A percentile compares a stretch with the other conserved stretches of the same genome.
Evolutionary conservation across 352 stramenopile genomes (phyloP).

Genomic region (Phytophthora colocasiae): DNA sequence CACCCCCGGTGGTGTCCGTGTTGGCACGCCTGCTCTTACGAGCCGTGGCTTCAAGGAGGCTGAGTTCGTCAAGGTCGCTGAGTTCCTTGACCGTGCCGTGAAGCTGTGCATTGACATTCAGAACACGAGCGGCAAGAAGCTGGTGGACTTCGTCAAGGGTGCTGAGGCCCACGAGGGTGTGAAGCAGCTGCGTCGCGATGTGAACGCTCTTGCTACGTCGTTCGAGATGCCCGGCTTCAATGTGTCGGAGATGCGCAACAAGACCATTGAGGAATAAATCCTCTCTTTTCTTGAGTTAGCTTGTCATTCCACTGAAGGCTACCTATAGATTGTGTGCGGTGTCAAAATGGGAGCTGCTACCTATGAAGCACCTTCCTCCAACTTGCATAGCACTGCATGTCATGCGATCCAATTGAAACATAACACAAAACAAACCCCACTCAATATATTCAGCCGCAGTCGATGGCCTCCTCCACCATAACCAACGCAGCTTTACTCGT

Average conservation of each 20-base stretch:
- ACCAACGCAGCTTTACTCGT: constrained; percentile 1
- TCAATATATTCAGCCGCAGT: constrained; percentile 51
- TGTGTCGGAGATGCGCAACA: constrained; percentile 90
- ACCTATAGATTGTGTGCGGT: constrained; percentile 40
- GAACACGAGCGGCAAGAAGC: constrained; percentile 89
- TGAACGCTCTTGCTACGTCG: constrained; percentile 93
- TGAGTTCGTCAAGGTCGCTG: constrained; percentile 96
- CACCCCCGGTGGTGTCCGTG: constrained; percentile 94
- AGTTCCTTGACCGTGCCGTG: constrained; percentile 96
- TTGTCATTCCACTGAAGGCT: constrained; percentile 37
- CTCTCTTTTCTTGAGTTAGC: constrained; percentile 9
- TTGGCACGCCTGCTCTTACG: constrained; percentile 97
- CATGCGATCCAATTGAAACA: constrained; percentile 33
- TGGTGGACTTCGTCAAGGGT: constrained; percentile 94
- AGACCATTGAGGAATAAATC: constrained; percentile 73
- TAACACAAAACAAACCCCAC: constrained; percentile 31
- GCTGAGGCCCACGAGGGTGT: constrained; percentile 86
- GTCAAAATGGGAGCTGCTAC: constrained; percentile 35
- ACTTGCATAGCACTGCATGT: constrained; percentile 36
- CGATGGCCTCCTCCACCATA: constrained; percentile 25
- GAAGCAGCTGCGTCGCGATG: constrained; percentile 90
- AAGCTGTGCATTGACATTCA: constrained; percentile 96
- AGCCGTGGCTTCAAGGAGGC: constrained; percentile 97
- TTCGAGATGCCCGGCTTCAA: constrained; percentile 98
- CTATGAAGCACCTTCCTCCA: constrained; percentile 32